phyloP scores from a whole-genome alignment of 2,329 filamentous ascomycete genomes.

The Hyphodiscus sp. region DNA sequence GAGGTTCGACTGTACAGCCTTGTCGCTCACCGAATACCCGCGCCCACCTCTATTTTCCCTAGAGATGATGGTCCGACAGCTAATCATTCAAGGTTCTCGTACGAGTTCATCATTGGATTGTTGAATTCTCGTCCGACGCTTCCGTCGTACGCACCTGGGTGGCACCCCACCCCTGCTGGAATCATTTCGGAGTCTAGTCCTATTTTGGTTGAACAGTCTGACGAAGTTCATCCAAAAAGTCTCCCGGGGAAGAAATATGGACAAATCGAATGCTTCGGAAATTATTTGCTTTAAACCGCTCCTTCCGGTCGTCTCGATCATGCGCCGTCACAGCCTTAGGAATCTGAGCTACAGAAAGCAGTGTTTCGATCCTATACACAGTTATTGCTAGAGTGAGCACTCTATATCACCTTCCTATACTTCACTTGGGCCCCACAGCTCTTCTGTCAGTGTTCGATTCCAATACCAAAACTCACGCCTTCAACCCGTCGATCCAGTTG shows the following conservation, averaged over 20 bases:
- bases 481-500: too few species aligned
- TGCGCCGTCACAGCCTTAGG: background rate
- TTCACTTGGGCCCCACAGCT: too few species aligned
- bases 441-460: too few species aligned
- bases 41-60: background rate
- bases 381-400: background rate
- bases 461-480: too few species aligned
- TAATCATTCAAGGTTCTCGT: background rate
- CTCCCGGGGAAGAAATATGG: background rate
- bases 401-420: too few species aligned
- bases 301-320: background rate
- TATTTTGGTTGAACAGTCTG: constrained; percentile 3
- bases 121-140: background rate
- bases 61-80: background rate
- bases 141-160: constrained; percentile 1
- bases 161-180: constrained; percentile 3
- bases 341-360: background rate
- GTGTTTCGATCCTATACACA: background rate
- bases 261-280: background rate
- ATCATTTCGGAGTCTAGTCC: constrained; percentile 18
- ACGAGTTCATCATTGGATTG: background rate
- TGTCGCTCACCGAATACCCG: too few species aligned
- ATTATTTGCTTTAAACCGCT: background rate
- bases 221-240: background rate
- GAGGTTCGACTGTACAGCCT: too few species aligned